These are phyloP conservation scores for Monosporascus sp. DNA, from an alignment of 2,329 filamentous ascomycete species.

Conservation along the genomic window DNA sequence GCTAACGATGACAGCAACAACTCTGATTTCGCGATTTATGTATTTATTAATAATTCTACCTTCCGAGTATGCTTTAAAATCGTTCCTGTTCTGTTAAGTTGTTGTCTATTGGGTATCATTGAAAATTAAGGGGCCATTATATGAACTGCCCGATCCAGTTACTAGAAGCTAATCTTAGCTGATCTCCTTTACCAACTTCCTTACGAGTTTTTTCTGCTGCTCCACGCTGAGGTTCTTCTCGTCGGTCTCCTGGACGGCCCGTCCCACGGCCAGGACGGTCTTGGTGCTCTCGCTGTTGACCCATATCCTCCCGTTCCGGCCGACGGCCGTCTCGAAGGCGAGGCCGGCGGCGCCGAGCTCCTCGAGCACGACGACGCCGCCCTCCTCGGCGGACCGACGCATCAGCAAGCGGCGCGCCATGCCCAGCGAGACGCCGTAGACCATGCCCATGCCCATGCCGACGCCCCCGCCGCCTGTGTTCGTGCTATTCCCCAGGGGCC, in stretches of 20 bases:
- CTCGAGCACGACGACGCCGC: slow-evolving; percentile 68
- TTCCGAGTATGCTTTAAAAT: too few relatives aligned
- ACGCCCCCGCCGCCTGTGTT: too few relatives aligned
- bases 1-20: too few relatives aligned
- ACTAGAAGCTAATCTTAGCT: slow-evolving; percentile 29
- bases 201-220: slow-evolving; percentile 66
- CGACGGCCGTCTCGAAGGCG: slow-evolving; percentile 89
- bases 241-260: slow-evolving; percentile 74
- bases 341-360: slow-evolving; percentile 71
- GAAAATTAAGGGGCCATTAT: too few relatives aligned
- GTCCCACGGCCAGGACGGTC: slow-evolving; percentile 72
- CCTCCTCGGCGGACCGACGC: slow-evolving; percentile 54
- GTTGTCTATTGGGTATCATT: too few relatives aligned
- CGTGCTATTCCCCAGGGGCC: slow-evolving; percentile 53
- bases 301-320: slow-evolving; percentile 89
- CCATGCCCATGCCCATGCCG: slow-evolving; percentile 61
- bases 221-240: slow-evolving; percentile 57
- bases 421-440: slow-evolving; percentile 72
- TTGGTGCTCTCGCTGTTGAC: slow-evolving; percentile 73
- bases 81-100: too few relatives aligned
- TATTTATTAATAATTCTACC: too few relatives aligned
- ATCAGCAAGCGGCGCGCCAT: slow-evolving; percentile 78
- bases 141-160: too few relatives aligned
- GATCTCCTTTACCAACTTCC: slow-evolving; percentile 57
- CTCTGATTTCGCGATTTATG: too few relatives aligned